Conservation (phyloP, 2,329 filamentous ascomycete species). For the Xylaria sp. region DNA sequence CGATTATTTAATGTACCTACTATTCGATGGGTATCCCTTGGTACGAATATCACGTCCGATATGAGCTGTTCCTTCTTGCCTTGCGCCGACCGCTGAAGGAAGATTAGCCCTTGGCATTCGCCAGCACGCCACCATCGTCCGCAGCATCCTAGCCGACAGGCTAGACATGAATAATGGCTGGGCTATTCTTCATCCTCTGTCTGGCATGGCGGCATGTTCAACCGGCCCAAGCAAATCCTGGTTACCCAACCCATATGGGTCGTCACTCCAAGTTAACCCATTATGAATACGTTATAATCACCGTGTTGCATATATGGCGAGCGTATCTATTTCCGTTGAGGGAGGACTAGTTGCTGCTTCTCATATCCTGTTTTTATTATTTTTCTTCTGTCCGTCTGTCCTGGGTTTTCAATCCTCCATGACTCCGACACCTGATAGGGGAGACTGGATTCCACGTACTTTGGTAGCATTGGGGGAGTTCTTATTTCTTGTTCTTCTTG, state of each 20-base stretch:
- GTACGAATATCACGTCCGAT: no score
- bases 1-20: no score
- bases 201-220: no score
- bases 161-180: no score
- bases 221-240: not conserved
- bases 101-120: no score
- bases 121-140: no score
- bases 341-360: slow-evolving; percentile 13
- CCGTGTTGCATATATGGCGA: slow-evolving; percentile 25
- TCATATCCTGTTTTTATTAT: slow-evolving; percentile 10
- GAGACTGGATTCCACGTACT: slow-evolving; percentile 21
- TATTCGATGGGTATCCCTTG: no score
- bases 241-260: slow-evolving; percentile 4
- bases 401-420: not conserved
- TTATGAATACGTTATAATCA: slow-evolving; percentile 13
- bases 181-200: no score
- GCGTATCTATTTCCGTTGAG: slow-evolving; percentile 13
- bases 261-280: slow-evolving; percentile 7
- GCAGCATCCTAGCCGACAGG: no score
- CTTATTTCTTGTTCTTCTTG: slow-evolving; percentile 18
- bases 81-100: no score
- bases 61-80: no score
- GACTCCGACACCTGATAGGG: slow-evolving; percentile 8
- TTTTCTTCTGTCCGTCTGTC: no score
- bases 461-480: slow-evolving; percentile 36